Evolutionary conservation across 164 flowering plant genomes (phyloP).

Genomic region (Macadamia tetraphylla): DNA sequence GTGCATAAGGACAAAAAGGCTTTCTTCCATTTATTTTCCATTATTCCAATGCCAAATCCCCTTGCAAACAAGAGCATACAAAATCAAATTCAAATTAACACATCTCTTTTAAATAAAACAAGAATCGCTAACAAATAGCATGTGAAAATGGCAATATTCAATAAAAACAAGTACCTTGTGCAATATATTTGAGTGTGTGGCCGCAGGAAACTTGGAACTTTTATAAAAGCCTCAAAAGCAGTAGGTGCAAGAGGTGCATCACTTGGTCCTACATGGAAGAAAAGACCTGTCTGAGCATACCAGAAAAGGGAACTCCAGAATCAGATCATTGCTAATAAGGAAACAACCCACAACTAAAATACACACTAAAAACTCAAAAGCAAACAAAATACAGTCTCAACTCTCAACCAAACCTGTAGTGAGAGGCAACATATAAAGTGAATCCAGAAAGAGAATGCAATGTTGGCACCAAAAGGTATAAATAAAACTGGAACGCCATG

Average conservation of each 20-base stretch:
- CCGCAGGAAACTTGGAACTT: constrained; percentile 83
- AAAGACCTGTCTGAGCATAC: constrained; percentile 6
- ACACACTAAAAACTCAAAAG: background rate
- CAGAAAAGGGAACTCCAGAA: constrained; percentile 5
- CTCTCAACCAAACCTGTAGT: background rate
- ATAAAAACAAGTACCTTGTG: constrained; percentile 58
- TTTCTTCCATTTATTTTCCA: background rate
- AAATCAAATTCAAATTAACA: no score
- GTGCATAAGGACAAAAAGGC: no score
- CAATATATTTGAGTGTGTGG: constrained; percentile 96
- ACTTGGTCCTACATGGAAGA: constrained; percentile 65
- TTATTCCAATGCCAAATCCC: background rate
- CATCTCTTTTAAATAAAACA: no score
- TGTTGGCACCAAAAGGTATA: background rate
- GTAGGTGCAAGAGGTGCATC: constrained; percentile 89
- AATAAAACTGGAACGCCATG: background rate
- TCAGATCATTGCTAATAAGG: background rate
- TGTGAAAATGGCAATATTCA: background rate
- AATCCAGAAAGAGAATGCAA: background rate
- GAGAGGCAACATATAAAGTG: background rate
- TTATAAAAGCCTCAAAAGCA: constrained; percentile 81
- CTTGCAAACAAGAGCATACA: no score
- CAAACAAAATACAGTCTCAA: background rate
- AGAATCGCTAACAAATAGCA: no score
- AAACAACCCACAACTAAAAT: no score